Conservation (phyloP, 1,284 basidiomycete genomes). For the Sanghuangporus weigelae region DNA sequence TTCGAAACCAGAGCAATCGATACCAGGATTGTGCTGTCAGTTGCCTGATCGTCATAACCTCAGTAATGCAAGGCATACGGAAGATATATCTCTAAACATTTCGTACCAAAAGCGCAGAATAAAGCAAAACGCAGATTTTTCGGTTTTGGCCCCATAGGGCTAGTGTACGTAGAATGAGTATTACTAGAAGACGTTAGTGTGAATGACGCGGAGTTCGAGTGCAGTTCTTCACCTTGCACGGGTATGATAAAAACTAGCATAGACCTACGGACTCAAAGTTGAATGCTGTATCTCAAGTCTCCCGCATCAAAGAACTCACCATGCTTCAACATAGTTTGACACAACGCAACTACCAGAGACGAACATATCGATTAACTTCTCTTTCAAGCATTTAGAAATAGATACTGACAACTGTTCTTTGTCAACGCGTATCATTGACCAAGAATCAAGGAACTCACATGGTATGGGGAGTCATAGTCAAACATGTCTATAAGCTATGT, state of each 20-base stretch:
- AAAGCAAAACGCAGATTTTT: not conserved
- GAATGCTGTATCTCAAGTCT: not conserved
- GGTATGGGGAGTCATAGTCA: not conserved
- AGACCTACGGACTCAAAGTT: not conserved
- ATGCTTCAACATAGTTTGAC: slow-evolving; percentile 5
- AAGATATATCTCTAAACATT: no score
- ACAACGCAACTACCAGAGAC: not conserved
- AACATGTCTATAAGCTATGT: slow-evolving; percentile 1
- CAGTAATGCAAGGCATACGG: not conserved
- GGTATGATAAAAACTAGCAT: slow-evolving; percentile 12
- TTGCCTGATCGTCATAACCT: not conserved
- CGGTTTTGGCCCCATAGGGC: slow-evolving; percentile 14
- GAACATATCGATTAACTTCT: not conserved
- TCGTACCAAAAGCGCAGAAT: not conserved
- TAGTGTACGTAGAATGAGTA: slow-evolving; percentile 11
- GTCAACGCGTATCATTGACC: not conserved
- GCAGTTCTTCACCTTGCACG: slow-evolving; percentile 3
- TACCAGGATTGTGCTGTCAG: slow-evolving; percentile 1
- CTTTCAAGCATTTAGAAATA: not conserved
- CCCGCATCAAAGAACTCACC: not conserved
- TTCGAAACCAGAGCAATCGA: slow-evolving; percentile 6
- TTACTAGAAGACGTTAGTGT: not conserved
- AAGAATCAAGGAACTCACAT: not conserved
- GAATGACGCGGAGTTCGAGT: not conserved
- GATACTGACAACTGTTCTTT: not conserved